phyloP scores from a whole-genome alignment of 23 red algal species.

The Pyropia yezoensis region DNA sequence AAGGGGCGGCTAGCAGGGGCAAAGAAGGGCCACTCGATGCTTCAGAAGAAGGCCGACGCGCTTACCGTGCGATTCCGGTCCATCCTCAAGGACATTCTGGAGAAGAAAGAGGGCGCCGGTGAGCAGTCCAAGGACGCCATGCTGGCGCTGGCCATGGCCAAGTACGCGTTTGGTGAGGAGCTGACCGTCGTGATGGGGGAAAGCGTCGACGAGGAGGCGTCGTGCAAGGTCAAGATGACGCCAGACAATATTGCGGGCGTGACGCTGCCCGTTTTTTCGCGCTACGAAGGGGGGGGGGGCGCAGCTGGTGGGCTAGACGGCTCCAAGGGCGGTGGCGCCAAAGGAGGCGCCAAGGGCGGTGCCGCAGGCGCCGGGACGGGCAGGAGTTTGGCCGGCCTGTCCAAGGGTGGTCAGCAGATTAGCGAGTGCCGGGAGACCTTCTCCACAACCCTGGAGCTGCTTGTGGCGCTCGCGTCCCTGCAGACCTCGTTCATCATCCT shows the following conservation, averaged over 20 bases:
- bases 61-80: constrained; percentile 88
- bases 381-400: constrained; percentile 40
- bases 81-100: constrained; percentile 78
- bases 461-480: constrained; percentile 75
- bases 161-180: constrained; percentile 90
- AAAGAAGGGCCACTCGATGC: constrained; percentile 86
- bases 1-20: constrained; percentile 79
- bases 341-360: constrained; percentile 9
- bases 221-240: constrained; percentile 55
- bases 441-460: constrained; percentile 60
- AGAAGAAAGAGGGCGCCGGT: constrained; percentile 65
- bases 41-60: constrained; percentile 97
- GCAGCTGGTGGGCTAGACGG: constrained; percentile 4
- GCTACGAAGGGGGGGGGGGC: constrained; percentile 2
- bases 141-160: constrained; percentile 78
- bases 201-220: constrained; percentile 64
- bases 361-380: neutral
- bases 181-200: constrained; percentile 79
- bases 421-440: constrained; percentile 58
- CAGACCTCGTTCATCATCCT: constrained; percentile 91
- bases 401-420: constrained; percentile 89
- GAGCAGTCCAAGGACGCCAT: constrained; percentile 70
- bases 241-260: constrained; percentile 97
- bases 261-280: constrained; percentile 62
- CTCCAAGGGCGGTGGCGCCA: constrained; percentile 4